These are phyloP conservation scores for Senna tora DNA, from an alignment of 306 rosid species.

Conservation along the genomic window DNA sequence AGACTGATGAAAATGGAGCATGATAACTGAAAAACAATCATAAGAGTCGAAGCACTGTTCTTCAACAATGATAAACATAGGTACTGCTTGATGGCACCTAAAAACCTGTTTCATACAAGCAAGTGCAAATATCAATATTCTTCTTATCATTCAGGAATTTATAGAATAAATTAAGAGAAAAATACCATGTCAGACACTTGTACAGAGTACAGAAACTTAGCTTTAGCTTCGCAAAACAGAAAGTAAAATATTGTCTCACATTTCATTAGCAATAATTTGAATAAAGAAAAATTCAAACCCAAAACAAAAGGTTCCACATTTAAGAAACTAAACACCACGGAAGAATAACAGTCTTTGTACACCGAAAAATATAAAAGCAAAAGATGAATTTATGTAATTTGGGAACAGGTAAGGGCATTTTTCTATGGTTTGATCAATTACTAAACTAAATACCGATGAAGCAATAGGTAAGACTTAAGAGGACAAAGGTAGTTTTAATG, in stretches of 20 bases:
- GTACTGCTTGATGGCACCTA: constrained; percentile 99
- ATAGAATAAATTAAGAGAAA: constrained; percentile 26
- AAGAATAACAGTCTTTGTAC: not conserved
- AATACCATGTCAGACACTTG: not conserved
- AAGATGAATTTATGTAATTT: constrained; percentile 19
- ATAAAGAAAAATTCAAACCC: constrained; percentile 15
- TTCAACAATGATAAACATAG: constrained; percentile 92
- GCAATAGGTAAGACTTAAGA: not conserved
- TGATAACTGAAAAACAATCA: constrained; percentile 94
- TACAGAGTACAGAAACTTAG: constrained; percentile 17
- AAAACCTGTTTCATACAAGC: constrained; percentile 76
- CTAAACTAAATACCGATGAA: constrained; percentile 26
- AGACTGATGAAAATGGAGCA: constrained; percentile 98
- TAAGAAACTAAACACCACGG: constrained; percentile 15
- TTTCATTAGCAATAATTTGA: constrained; percentile 25
- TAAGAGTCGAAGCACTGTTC: constrained; percentile 98
- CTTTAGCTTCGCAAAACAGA: too few species aligned
- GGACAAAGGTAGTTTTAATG: not conserved
- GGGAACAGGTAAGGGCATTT: constrained; percentile 8
- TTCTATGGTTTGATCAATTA: constrained; percentile 24
- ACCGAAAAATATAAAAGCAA: constrained; percentile 15
- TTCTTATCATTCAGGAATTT: constrained; percentile 26
- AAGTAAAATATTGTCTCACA: constrained; percentile 2
- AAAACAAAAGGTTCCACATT: not conserved
- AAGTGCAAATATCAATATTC: constrained; percentile 38